These are phyloP conservation scores for Penicillium sp. DNA, from an alignment of 2,329 filamentous ascomycete species.

Conservation along the genomic window DNA sequence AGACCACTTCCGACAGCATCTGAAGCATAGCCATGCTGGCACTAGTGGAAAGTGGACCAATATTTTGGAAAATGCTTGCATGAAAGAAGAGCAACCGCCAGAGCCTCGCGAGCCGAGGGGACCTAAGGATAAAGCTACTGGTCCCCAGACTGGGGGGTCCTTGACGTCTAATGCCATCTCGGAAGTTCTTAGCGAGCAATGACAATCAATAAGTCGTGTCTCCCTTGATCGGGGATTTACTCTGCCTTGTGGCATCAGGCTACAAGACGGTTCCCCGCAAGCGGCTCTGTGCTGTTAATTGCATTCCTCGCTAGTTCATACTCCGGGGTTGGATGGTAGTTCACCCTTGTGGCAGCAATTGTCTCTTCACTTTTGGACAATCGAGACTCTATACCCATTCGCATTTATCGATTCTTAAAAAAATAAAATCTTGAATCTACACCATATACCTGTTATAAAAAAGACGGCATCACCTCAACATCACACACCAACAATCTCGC, in stretches of 20 bases:
- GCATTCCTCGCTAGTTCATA: background rate
- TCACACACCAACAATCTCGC: background rate
- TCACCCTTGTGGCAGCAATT: background rate
- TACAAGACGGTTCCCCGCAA: background rate
- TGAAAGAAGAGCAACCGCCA: conserved; percentile 70
- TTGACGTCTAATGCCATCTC: conserved; percentile 30
- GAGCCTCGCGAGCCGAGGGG: conserved; percentile 25
- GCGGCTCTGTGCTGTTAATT: background rate
- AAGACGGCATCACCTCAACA: background rate
- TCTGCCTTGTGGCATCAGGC: background rate
- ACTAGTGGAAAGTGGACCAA: conserved; percentile 99
- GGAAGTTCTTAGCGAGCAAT: conserved; percentile 32
- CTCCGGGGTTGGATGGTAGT: background rate
- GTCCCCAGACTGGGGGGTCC: conserved; percentile 13
- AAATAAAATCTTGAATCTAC: background rate
- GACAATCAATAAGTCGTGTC: conserved; percentile 14
- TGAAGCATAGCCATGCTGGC: conserved; percentile 95
- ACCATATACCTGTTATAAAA: background rate
- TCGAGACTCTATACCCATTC: background rate
- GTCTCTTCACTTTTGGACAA: background rate
- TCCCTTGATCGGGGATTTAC: background rate
- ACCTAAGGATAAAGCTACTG: conserved; percentile 6
- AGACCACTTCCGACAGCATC: conserved; percentile 95
- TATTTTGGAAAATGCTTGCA: conserved; percentile 93
- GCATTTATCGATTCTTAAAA: background rate